A percentile compares a stretch with the other conserved stretches of the same genome.
phyloP scores from a whole-genome alignment of 306 rosid species.

The Sophora flavescens region DNA sequence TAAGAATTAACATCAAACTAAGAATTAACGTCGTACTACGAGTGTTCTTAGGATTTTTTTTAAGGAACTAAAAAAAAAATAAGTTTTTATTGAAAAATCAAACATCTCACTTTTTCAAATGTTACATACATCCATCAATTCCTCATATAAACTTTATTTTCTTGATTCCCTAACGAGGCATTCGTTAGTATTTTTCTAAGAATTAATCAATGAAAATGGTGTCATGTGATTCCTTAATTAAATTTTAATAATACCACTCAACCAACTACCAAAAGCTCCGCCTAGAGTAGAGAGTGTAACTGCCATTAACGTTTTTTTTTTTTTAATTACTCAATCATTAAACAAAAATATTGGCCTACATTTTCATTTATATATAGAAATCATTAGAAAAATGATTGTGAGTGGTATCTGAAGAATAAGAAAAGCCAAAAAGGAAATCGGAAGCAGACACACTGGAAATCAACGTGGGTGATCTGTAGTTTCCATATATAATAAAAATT shows the following conservation, averaged over 20 bases:
- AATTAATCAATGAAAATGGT: background rate
- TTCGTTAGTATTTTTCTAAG: too few species aligned
- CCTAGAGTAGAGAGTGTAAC: conserved; percentile 28
- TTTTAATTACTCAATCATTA: conserved; percentile 38
- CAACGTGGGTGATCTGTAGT: conserved; percentile 51
- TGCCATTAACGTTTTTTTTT: background rate
- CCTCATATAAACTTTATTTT: too few species aligned
- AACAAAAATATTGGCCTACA: background rate
- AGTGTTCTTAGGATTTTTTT: too few species aligned
- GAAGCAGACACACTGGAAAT: conserved; percentile 27
- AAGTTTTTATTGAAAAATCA: too few species aligned
- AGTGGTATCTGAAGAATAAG: conserved; percentile 9
- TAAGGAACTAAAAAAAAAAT: too few species aligned
- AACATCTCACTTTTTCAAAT: too few species aligned
- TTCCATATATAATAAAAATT: background rate
- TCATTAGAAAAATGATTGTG: background rate
- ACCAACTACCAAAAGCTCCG: conserved; percentile 39
- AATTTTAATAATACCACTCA: conserved; percentile 3
- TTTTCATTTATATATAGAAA: background rate
- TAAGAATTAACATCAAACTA: too few species aligned
- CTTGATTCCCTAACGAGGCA: too few species aligned
- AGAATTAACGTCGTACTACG: too few species aligned
- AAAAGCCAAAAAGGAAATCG: conserved; percentile 28
- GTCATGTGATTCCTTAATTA: conserved; percentile 4
- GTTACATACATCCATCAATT: too few species aligned